Conservation (phyloP, 352 stramenopile genomes). For the Phytophthora sp. region DNA sequence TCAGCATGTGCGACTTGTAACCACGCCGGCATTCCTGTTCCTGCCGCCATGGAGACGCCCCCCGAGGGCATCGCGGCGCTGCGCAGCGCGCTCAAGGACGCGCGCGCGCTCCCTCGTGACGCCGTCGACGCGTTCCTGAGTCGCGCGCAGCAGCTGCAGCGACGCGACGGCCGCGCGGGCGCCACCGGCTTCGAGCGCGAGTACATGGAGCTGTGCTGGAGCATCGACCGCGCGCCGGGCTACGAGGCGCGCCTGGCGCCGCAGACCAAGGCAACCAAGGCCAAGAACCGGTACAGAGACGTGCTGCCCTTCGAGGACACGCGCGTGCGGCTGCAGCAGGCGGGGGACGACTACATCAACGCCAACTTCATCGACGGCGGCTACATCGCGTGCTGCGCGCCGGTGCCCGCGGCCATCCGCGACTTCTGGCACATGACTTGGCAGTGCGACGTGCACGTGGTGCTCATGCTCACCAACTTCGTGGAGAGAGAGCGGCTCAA, state of each 20-base stretch:
- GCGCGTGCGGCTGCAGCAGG: conserved; percentile 53
- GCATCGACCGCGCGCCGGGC: conserved; percentile 61
- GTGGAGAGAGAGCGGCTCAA: conserved; percentile 75
- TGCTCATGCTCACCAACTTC: conserved; percentile 92
- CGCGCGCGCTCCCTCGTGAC: neutral
- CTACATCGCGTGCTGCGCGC: conserved; percentile 84
- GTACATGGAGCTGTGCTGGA: conserved; percentile 68
- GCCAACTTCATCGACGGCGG: conserved; percentile 63
- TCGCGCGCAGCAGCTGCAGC: conserved; percentile 44
- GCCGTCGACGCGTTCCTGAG: conserved; percentile 32
- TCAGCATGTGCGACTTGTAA: too few species aligned
- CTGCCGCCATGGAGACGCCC: conserved; percentile 15
- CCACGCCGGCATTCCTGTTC: conserved; percentile 30
- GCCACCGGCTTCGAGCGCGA: conserved; percentile 62
- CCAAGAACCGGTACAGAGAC: conserved; percentile 82
- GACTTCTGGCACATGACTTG: conserved; percentile 90
- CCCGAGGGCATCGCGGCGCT: conserved; percentile 13
- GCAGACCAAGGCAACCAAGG: conserved; percentile 71
- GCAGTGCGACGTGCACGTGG: conserved; percentile 74
- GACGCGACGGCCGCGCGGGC: conserved; percentile 25
- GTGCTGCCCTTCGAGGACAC: conserved; percentile 80
- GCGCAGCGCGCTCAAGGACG: conserved; percentile 9
- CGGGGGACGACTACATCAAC: conserved; percentile 73
- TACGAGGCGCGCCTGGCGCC: conserved; percentile 57
- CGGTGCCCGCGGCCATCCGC: conserved; percentile 58